phyloP scores from a whole-genome alignment of 1,284 basidiomycete species.

The Salmacisia buchloeana region DNA sequence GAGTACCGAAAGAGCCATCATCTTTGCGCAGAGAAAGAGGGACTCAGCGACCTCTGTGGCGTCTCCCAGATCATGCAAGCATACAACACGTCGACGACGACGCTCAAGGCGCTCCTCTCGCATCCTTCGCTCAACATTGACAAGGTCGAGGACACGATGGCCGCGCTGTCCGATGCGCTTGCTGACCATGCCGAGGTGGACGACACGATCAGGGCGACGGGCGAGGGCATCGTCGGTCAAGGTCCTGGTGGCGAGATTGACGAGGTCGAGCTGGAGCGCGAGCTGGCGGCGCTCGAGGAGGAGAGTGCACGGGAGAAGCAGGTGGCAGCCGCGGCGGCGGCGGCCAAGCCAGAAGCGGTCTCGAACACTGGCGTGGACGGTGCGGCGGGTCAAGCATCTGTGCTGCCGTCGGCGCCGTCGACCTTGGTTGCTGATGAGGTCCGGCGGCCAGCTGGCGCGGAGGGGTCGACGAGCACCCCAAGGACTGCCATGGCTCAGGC shows the following conservation, averaged over 20 bases:
- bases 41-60: neutral
- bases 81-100: slow-evolving; percentile 73
- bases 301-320: slow-evolving; percentile 4
- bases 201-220: slow-evolving; percentile 66
- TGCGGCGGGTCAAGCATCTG: neutral
- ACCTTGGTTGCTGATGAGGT: no score
- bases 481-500: no score
- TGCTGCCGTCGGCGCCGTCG: neutral
- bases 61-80: slow-evolving; percentile 82
- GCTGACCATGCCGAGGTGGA: slow-evolving; percentile 76
- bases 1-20: slow-evolving; percentile 25
- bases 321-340: neutral
- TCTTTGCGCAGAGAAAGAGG: neutral
- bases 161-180: slow-evolving; percentile 73
- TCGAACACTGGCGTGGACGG: no score
- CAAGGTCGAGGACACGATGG: slow-evolving; percentile 76
- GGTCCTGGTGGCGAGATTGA: slow-evolving; percentile 45
- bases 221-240: slow-evolving; percentile 60
- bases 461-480: no score
- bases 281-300: slow-evolving; percentile 21
- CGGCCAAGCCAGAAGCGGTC: no score
- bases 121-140: slow-evolving; percentile 73
- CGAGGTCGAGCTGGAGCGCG: slow-evolving; percentile 46
- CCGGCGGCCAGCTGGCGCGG: no score
- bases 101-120: slow-evolving; percentile 68